Evolutionary conservation across 805 yeast genomes (phyloP), one percentile per base, ranked within the genome.

Genomic region (Wickerhamiella sorbophila): DNA sequence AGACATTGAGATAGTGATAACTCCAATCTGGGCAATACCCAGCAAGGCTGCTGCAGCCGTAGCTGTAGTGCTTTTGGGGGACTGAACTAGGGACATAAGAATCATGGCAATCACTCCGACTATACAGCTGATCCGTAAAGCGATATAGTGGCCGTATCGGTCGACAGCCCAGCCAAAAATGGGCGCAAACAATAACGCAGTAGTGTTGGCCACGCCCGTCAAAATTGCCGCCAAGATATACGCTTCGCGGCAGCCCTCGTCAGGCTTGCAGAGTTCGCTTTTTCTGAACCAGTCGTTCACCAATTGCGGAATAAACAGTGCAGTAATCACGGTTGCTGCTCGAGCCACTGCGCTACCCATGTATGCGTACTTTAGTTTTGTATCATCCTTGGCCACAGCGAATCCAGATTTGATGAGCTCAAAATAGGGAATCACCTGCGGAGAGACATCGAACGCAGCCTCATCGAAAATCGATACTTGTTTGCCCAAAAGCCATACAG

Each of bases 221-320:
- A 79, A 59, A 34, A 79, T 75, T 1, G 85, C 82, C 15, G 84
- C 72, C 44, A 71, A 68, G 6, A 76, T 64, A 48, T 74, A 77
- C 0, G 81, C 84, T 32, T 76, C 79, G 39, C 70, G 68, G 52
- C 86, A 78, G 19, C 66, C 53, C 18, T 46, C 49, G 9, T 42
- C 50, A 8, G 43, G 41, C 1, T 61, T 50, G 53, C 86, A 79
- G 39, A 57, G 53, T 0, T 80, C 83, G 3, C 61, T 61, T 32
- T 64, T 55, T 44, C 64, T 62, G 56, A 66, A 79, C 60, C 68
- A 75, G 41, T 69, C 65, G 56, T 74, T 76, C 35, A 78, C 76
- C 55, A 70, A 66, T 31, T 78, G 59, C 3, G 87, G 87, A 20
- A 79, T 65, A 55, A 77, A 79, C 4, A 75, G 66, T 0, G 81